A percentile compares a stretch with the other conserved stretches of the same genome.
Conservation (phyloP, 345 rosid genomes). For the Passiflora organensis region DNA sequence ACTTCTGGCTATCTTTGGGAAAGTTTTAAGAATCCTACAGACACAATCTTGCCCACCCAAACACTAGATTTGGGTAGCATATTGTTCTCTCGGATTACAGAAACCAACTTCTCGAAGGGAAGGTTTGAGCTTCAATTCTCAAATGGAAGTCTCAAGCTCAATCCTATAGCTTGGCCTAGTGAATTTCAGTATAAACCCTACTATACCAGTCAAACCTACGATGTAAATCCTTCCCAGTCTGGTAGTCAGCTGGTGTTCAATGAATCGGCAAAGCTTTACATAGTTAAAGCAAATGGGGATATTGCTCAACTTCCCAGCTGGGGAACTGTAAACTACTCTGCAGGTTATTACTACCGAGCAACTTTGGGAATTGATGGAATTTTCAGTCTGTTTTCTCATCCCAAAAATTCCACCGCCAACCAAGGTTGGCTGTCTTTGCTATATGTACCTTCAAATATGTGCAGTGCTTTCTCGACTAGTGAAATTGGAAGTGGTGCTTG, state of each 20-base stretch:
- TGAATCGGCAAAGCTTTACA: constrained; percentile 1
- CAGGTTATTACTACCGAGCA: constrained; percentile 16
- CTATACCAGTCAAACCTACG: constrained; percentile 12
- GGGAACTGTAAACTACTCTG: neutral
- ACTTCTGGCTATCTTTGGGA: constrained; percentile 26
- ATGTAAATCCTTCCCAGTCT: neutral
- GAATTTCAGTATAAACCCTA: constrained; percentile 4
- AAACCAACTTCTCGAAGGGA: constrained; percentile 18
- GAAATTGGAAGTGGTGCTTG: constrained; percentile 8
- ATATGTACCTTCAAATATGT: constrained; percentile 2
- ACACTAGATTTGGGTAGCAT: constrained; percentile 13
- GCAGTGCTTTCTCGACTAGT: neutral
- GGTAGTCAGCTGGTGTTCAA: constrained; percentile 11
- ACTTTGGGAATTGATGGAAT: constrained; percentile 25
- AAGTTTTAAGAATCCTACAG: constrained; percentile 34
- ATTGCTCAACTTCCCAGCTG: constrained; percentile 10
- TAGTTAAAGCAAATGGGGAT: constrained; percentile 1
- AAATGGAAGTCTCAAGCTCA: constrained; percentile 13
- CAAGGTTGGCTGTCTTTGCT: neutral
- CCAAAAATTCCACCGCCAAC: constrained; percentile 1
- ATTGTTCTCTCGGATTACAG: constrained; percentile 14
- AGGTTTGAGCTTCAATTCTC: constrained; percentile 17
- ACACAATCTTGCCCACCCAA: constrained; percentile 39
- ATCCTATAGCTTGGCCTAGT: constrained; percentile 16
- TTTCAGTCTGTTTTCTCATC: constrained; percentile 18